Evolutionary conservation across 768 basidiomycete species (phyloP).

Genomic region (Cystofilobasidium bisporidii): DNA sequence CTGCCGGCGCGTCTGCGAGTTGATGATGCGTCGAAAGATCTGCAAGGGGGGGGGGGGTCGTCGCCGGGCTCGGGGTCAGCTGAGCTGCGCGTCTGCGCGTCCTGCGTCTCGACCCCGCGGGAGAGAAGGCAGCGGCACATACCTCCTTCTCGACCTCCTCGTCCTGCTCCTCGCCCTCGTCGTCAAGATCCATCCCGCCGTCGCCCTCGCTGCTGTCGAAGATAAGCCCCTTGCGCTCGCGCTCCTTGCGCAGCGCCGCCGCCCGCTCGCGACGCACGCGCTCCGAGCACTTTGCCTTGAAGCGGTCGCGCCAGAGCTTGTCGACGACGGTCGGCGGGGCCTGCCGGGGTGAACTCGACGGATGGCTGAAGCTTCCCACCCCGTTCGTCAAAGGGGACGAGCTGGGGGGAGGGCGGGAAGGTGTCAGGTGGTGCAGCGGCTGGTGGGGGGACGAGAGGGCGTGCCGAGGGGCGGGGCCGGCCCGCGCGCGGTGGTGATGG

Average conservation of each 20-base stretch:
- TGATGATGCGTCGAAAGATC: slow-evolving; percentile 3
- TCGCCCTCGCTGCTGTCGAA: slow-evolving; percentile 4
- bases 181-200: neutral
- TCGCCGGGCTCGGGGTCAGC: neutral
- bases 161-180: neutral
- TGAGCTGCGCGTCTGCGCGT: neutral
- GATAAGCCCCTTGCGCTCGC: neutral
- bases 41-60: neutral
- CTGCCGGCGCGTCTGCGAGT: neutral
- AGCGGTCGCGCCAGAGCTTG: slow-evolving; percentile 15
- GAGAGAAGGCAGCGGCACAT: neutral
- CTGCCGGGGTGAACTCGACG: neutral
- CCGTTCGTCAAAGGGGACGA: neutral
- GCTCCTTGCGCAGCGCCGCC: neutral
- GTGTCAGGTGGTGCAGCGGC: slow-evolving; percentile 5
- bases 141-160: slow-evolving; percentile 16
- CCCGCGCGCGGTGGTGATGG: neutral
- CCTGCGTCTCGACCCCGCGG: too few species aligned
- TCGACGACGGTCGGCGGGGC: slow-evolving; percentile 4
- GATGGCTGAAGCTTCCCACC: neutral
- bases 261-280: slow-evolving; percentile 5
- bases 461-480: slow-evolving; percentile 1
- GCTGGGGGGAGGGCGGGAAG: neutral
- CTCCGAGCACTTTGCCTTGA: slow-evolving; percentile 10
- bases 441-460: slow-evolving; percentile 1